Percentiles rank a stretch among this genome's conserved stretches.
phyloP scores from a whole-genome alignment of 345 rosid genomes.

The Limnanthes douglasii region DNA sequence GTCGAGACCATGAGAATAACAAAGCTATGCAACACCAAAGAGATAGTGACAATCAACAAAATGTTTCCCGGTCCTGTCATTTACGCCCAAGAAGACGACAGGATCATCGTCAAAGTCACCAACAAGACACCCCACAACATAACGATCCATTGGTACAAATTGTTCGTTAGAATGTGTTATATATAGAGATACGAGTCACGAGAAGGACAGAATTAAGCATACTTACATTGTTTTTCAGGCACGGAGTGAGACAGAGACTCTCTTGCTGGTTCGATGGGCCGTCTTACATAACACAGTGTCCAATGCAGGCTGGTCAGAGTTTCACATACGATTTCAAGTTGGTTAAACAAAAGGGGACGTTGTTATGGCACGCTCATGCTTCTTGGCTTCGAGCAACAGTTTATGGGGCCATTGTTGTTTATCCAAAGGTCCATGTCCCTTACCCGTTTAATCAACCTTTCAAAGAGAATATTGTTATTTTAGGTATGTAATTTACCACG shows the following conservation, averaged over 20 bases:
- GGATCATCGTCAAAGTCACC: conserved; percentile 45
- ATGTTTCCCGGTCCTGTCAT: conserved; percentile 66
- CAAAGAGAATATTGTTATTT: conserved; percentile 44
- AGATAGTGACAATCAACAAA: conserved; percentile 53
- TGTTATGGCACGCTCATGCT: conserved; percentile 80
- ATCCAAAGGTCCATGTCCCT: conserved; percentile 51
- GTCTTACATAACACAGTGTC: conserved; percentile 81
- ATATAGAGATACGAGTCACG: too few relatives aligned
- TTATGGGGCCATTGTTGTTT: conserved; percentile 56
- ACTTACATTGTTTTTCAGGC: too few relatives aligned
- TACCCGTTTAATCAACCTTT: conserved; percentile 57
- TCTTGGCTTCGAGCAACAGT: conserved; percentile 82
- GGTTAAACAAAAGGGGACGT: conserved; percentile 61
- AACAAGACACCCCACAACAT: conserved; percentile 60
- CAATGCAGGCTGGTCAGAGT: conserved; percentile 56
- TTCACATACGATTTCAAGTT: conserved; percentile 64
- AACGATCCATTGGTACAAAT: conserved; percentile 71
- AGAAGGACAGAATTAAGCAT: too few relatives aligned
- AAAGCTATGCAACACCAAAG: conserved; percentile 44
- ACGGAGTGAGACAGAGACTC: conserved; percentile 65
- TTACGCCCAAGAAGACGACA: conserved; percentile 66
- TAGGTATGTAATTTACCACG: conserved; percentile 40
- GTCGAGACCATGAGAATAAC: conserved; percentile 23
- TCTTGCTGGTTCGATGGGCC: conserved; percentile 94
- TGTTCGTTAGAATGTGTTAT: too few relatives aligned